Evolutionary conservation across 2,329 filamentous ascomycete genomes (phyloP), one percentile per base, ranked within the genome.

Genomic region (Pestalotiopsis fici): DNA sequence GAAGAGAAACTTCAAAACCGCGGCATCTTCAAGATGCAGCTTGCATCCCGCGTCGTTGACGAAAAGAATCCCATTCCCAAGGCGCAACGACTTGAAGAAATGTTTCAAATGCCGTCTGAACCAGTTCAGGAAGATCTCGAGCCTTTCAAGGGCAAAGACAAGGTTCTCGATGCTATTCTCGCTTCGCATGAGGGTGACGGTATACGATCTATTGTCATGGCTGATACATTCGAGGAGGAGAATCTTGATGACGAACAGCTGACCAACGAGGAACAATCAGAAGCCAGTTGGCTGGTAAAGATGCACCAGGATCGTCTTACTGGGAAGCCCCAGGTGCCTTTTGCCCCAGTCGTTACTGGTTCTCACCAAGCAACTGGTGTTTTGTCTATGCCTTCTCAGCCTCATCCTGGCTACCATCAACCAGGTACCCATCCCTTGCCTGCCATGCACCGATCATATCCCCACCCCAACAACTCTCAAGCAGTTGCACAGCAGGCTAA

Each of bases 1-100:
- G 94, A 98, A 76, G 88, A 91, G 54, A 85, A 86, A 11, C 81
- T 97, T 59, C 89, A 94, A 72, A 91, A 93, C 77, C 89, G 88
- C 69, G 86, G 90, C 1, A 83, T 97, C 1, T 97, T 94, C 86
- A 98, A 98, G 78, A 90, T 86, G 37, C 93, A 96, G 75, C 83
- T 98, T 57, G 88, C 93, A 3, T 88, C 87, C 50, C 88, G 93
- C 15, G 92, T 97, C 1, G 91, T 98, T 3, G 95, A 98, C 79
- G 90, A 93, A 76, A 93, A 92, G 79, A 93, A 93, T 62, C 90
- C 91, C 0, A 79, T 89, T n/a, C 88, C 91, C 7, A 88, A 85
- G 77, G 90, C 92, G 0, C 83, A 85, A 23, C 87, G 86, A 64
- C 82, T 84, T 1, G 74, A 78, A 1, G 83, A 89, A 1, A 89